Evolutionary conservation across 441 rosid species (phyloP).

Genomic region (Adansonia madagascariensis): DNA sequence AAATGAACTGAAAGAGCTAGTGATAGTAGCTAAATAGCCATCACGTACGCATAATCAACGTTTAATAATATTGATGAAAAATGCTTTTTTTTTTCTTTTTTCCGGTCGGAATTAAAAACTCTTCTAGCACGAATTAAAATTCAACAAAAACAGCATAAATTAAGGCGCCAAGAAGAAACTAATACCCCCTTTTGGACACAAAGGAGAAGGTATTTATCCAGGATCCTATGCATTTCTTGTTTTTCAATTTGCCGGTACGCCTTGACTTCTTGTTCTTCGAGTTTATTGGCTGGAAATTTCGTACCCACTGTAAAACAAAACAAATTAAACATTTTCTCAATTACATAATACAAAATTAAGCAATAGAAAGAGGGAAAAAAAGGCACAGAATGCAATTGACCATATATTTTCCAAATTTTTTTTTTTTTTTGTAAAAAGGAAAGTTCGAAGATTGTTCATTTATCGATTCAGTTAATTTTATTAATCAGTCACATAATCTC

Average conservation of each 20-base stretch:
- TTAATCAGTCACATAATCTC: neutral
- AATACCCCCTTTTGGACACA: slow-evolving; percentile 75
- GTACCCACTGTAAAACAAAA: slow-evolving; percentile 66
- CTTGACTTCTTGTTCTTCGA: slow-evolving; percentile 62
- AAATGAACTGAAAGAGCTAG: neutral
- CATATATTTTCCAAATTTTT: no score
- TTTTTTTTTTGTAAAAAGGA: no score
- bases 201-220: slow-evolving; percentile 59
- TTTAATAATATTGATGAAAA: neutral
- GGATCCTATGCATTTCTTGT: slow-evolving; percentile 48
- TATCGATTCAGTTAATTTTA: neutral
- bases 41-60: neutral
- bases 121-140: neutral
- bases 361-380: neutral
- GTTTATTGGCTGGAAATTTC: slow-evolving; percentile 59
- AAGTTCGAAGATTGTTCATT: neutral
- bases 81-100: neutral
- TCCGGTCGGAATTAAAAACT: neutral
- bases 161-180: neutral
- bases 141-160: neutral
- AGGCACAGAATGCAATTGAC: no score
- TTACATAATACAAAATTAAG: neutral
- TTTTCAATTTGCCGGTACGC: slow-evolving; percentile 65
- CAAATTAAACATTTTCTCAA: neutral
- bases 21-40: neutral